These are phyloP conservation scores for Ogataea salicorniae DNA, from an alignment of 805 yeast genomes.

Conservation along the genomic window DNA sequence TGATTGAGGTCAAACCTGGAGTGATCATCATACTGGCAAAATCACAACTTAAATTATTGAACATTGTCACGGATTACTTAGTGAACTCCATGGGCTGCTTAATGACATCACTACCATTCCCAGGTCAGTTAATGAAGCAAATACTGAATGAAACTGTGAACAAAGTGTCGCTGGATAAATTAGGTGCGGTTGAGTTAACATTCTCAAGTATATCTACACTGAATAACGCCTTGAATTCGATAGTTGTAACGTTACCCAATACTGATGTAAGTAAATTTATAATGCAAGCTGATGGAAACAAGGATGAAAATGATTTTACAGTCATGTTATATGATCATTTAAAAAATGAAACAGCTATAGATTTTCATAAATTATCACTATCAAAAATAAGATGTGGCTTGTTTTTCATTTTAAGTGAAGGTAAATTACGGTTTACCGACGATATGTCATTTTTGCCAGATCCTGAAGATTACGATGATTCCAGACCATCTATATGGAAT, in stretches of 20 bases:
- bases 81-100: conserved; percentile 21
- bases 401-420: conserved; percentile 26
- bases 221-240: conserved; percentile 17
- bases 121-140: conserved; percentile 11
- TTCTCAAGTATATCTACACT: conserved; percentile 14
- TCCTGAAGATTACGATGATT: conserved; percentile 15
- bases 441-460: conserved; percentile 23
- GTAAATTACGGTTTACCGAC: conserved; percentile 23
- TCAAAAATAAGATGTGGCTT: conserved; percentile 26
- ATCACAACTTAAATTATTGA: conserved; percentile 18
- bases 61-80: conserved; percentile 17
- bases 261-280: conserved; percentile 20
- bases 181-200: conserved; percentile 17
- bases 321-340: conserved; percentile 19
- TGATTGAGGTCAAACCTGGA: conserved; percentile 22
- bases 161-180: background rate
- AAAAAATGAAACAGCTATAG: conserved; percentile 21
- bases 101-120: conserved; percentile 10
- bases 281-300: background rate
- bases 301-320: conserved; percentile 7
- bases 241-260: conserved; percentile 21
- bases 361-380: conserved; percentile 22
- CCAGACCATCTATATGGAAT: conserved; percentile 27
- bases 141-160: conserved; percentile 9
- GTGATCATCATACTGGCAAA: conserved; percentile 16